phyloP scores from a whole-genome alignment of 768 basidiomycete species.

The Tylopilus rubrobrunneus region DNA sequence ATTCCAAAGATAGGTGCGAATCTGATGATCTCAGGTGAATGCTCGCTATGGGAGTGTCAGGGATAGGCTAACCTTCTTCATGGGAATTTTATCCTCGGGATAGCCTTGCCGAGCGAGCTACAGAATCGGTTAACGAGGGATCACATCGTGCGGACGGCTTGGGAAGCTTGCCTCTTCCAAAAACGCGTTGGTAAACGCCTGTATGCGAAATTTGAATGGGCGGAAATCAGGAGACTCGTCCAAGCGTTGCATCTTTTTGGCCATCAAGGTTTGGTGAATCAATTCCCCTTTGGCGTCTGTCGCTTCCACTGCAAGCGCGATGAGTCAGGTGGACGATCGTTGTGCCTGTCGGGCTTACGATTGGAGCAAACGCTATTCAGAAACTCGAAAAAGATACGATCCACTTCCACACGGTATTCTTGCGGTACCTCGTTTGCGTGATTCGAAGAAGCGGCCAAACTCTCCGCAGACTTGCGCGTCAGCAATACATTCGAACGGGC shows the following conservation, averaged over 20 bases:
- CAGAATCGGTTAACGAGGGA: constrained; percentile 10
- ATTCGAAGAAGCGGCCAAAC: constrained; percentile 19
- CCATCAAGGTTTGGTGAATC: constrained; percentile 97
- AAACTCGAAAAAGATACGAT: constrained; percentile 88
- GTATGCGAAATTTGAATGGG: constrained; percentile 98
- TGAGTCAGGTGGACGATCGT: constrained; percentile 10
- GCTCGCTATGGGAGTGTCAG: constrained; percentile 5
- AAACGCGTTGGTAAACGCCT: constrained; percentile 95
- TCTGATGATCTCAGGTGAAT: constrained; percentile 41
- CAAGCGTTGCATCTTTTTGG: constrained; percentile 96
- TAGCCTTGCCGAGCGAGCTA: constrained; percentile 83
- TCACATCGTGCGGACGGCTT: constrained; percentile 1
- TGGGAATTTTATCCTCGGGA: constrained; percentile 91
- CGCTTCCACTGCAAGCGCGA: constrained; percentile 67
- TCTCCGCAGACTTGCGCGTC: constrained; percentile 24
- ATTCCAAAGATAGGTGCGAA: constrained; percentile 94
- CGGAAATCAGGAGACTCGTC: constrained; percentile 96
- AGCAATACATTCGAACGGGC: constrained; percentile 12
- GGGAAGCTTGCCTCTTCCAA: constrained; percentile 69
- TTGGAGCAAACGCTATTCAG: constrained; percentile 87
- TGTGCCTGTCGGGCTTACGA: constrained; percentile 47
- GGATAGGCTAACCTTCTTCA: constrained; percentile 75
- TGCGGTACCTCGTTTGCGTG: constrained; percentile 67
- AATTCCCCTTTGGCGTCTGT: constrained; percentile 94
- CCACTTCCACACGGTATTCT: constrained; percentile 79